Conservation (phyloP, 2,329 filamentous ascomycete species). For the Diaporthe sp. region DNA sequence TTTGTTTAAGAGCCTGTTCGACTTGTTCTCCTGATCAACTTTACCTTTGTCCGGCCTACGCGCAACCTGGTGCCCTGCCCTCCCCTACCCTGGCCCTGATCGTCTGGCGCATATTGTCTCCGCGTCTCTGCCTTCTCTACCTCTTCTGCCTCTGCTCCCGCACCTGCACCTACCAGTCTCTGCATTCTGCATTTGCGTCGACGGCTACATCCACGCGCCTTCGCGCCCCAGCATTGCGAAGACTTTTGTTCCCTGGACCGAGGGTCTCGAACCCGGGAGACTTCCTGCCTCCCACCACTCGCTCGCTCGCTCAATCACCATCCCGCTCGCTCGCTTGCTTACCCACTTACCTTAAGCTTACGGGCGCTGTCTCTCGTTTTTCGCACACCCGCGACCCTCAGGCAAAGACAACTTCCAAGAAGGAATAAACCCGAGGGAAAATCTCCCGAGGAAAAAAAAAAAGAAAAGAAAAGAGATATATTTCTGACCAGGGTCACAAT, state of each 20-base stretch:
- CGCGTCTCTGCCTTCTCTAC: background rate
- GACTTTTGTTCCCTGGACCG: background rate
- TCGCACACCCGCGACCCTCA: slow-evolving; percentile 16
- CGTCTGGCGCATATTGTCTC: slow-evolving; percentile 4
- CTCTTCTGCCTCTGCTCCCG: background rate
- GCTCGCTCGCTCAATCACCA: background rate
- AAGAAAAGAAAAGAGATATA: background rate
- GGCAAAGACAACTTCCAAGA: background rate
- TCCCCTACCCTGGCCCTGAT: background rate
- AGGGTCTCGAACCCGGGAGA: background rate
- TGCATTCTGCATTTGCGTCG: background rate
- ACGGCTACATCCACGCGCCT: background rate
- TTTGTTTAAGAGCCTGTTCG: slow-evolving; percentile 14
- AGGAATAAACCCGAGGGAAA: background rate
- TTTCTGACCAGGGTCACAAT: background rate
- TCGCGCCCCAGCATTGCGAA: background rate
- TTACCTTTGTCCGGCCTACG: slow-evolving; percentile 7
- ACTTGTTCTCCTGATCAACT: background rate
- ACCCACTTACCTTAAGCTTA: background rate
- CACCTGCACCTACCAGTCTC: background rate
- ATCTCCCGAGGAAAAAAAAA: background rate
- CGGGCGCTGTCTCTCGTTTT: slow-evolving; percentile 26
- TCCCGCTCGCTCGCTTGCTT: background rate
- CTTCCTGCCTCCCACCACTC: background rate
- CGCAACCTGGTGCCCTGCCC: background rate